These are phyloP conservation scores for Phytopythium aichiense DNA, from an alignment of 352 stramenopile species.

Conservation along the genomic window DNA sequence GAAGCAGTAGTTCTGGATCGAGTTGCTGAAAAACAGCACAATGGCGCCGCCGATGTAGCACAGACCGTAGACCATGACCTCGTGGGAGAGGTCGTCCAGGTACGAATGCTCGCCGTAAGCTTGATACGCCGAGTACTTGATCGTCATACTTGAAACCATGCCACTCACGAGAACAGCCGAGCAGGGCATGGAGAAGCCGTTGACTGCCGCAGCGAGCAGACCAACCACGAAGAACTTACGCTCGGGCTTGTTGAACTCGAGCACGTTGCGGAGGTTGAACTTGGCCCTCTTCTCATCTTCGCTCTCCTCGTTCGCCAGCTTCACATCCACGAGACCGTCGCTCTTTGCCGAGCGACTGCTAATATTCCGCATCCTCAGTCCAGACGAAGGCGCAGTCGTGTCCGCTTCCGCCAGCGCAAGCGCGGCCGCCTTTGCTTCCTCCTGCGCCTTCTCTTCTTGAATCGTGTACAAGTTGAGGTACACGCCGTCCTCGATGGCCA, in stretches of 20 bases:
- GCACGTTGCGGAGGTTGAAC: conserved; percentile 44
- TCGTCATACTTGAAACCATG: conserved; percentile 25
- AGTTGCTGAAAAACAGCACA: conserved; percentile 13
- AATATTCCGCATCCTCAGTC: conserved; percentile 48
- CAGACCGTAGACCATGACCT: conserved; percentile 20
- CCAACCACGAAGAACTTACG: conserved; percentile 24
- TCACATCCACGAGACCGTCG: background rate
- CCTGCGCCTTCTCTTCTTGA: conserved; percentile 15
- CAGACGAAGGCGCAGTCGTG: conserved; percentile 45
- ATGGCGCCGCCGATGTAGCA: conserved; percentile 22
- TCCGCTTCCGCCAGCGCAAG: conserved; percentile 9
- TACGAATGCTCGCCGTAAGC: conserved; percentile 15
- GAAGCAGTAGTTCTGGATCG: conserved; percentile 30
- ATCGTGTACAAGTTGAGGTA: conserved; percentile 79
- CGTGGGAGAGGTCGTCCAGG: conserved; percentile 26
- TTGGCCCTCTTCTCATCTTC: conserved; percentile 70
- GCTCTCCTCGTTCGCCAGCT: background rate
- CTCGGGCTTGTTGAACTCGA: conserved; percentile 21
- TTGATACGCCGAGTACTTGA: conserved; percentile 22
- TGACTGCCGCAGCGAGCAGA: conserved; percentile 15
- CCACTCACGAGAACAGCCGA: conserved; percentile 22
- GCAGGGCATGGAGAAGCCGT: conserved; percentile 22
- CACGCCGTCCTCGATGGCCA: conserved; percentile 32
- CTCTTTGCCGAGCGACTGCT: background rate
- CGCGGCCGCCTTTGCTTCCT: conserved; percentile 16